These are phyloP conservation scores for Cokeromyces recurvatus DNA, from an alignment of 371 early-diverging fungal genomes.

Conservation along the genomic window DNA sequence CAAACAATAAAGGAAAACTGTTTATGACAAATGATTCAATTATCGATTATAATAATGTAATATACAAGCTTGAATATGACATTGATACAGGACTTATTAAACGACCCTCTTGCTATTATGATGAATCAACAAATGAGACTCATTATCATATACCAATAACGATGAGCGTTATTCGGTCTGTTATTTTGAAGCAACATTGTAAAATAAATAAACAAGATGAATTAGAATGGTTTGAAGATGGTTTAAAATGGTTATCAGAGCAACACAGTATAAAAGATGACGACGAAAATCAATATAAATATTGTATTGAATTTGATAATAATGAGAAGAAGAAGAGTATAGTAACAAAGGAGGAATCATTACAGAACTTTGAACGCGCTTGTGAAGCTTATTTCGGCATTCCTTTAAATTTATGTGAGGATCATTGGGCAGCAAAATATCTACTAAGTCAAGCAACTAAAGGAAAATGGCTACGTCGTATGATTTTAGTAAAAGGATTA, in stretches of 20 bases:
- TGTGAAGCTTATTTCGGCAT: slow-evolving; percentile 23
- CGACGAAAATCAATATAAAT: slow-evolving; percentile 7
- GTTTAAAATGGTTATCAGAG: slow-evolving; percentile 17
- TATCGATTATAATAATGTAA: too few species aligned
- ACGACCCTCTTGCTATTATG: slow-evolving; percentile 2
- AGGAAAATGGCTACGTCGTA: too few species aligned
- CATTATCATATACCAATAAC: slow-evolving; percentile 6
- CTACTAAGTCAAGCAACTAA: slow-evolving; percentile 11
- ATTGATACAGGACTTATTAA: slow-evolving; percentile 3
- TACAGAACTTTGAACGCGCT: slow-evolving; percentile 15
- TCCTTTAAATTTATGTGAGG: slow-evolving; percentile 15
- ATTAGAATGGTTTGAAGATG: slow-evolving; percentile 19
- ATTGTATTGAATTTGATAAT: too few species aligned
- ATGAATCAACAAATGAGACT: background rate
- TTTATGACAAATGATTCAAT: too few species aligned
- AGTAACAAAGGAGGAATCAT: too few species aligned
- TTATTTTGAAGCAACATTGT: slow-evolving; percentile 18
- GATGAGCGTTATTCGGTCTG: slow-evolving; percentile 12
- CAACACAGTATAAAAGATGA: slow-evolving; percentile 12
- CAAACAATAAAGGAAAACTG: too few species aligned
- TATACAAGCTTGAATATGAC: too few species aligned
- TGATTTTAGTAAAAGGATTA: too few species aligned
- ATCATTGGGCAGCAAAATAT: slow-evolving; percentile 18
- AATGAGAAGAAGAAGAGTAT: slow-evolving; percentile 5
- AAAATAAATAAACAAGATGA: slow-evolving; percentile 11